Base-by-base conservation (phyloP, 441 rosid species). In the Adansonia grandidieri region DNA sequence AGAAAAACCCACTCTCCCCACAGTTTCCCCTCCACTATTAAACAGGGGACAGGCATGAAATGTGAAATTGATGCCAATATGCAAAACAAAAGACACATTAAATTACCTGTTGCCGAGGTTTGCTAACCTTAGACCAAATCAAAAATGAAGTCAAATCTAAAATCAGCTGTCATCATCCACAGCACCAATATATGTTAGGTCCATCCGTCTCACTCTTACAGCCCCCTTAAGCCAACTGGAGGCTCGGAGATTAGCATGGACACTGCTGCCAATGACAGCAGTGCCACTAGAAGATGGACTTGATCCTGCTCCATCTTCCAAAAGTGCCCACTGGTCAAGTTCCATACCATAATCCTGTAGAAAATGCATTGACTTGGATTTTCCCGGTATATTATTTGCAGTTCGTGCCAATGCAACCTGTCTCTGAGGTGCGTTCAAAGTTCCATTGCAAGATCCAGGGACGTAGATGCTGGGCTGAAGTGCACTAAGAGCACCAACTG, bases 191-290 rank as follows among this genome's bases (percentile, higher is more conserved):
- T 97, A 97, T 0, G 94, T 89, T 80, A 95, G 96, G 82, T 97
- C 98, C 40, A 91, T 82, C 74, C 99, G 85, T 79, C 98, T 92
- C 81, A 91, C 91, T 82, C 99, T 91, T 67, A 93, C 87, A 22
- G 99, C 88, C 67, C 99, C 99, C 86, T 90, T 95, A 20, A 97
- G 91, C 99, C 95, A 97, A 88, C 86, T 88, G 77, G 91, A 81
- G 69, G 99, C 99, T 85, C 94, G 85, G 80, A 90, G 92, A 88
- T 95, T 93, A 62, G 90, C 78, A 84, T 85, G 89, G 83, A 92
- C 99, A 68, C 87, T 88, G 58, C 90, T 84, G 58, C 88, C 87
- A 37, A 85, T 79, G 80, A 78, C 86, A 45, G 87, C 71, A 4
- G 87, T 80, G 85, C 84, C 82, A 53, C 91, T 84, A 60, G 95